These are phyloP conservation scores for Trichocomaceae sp. DNA, from an alignment of 2,329 filamentous ascomycete genomes.

Conservation along the genomic window DNA sequence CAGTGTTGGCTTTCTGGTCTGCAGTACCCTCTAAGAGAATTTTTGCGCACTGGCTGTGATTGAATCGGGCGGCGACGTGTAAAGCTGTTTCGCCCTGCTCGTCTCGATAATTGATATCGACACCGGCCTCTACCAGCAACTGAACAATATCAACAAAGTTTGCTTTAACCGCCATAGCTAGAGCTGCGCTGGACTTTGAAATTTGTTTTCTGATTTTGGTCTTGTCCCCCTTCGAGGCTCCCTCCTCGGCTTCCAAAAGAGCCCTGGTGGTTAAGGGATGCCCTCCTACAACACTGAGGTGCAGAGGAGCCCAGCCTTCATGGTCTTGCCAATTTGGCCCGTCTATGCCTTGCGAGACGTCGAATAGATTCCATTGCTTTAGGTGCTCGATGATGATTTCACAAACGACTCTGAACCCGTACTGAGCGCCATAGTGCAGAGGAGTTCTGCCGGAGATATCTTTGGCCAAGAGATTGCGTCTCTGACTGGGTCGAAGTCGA, in stretches of 20 bases:
- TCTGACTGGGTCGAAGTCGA: slow-evolving; percentile 60
- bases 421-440: slow-evolving; percentile 89
- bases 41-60: slow-evolving; percentile 71
- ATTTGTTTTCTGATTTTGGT: slow-evolving; percentile 61
- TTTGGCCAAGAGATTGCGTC: slow-evolving; percentile 57
- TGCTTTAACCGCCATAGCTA: slow-evolving; percentile 80
- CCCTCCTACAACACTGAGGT: slow-evolving; percentile 85
- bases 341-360: slow-evolving; percentile 79
- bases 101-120: slow-evolving; percentile 91
- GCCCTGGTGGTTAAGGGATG: slow-evolving; percentile 79
- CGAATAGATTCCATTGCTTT: slow-evolving; percentile 81
- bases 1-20: slow-evolving; percentile 66
- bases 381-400: slow-evolving; percentile 81
- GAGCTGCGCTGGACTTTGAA: slow-evolving; percentile 76
- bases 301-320: slow-evolving; percentile 83
- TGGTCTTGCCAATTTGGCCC: slow-evolving; percentile 82
- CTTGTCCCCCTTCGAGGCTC: slow-evolving; percentile 40
- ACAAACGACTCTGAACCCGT: slow-evolving; percentile 87
- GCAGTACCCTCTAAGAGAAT: slow-evolving; percentile 65
- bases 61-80: slow-evolving; percentile 84
- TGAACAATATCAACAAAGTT: slow-evolving; percentile 80
- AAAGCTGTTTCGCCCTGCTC: slow-evolving; percentile 83
- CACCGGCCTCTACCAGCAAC: slow-evolving; percentile 79
- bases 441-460: slow-evolving; percentile 79
- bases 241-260: slow-evolving; percentile 69